Evolutionary conservation across 345 rosid species (phyloP).

Genomic region (Arabis hirsuta): DNA sequence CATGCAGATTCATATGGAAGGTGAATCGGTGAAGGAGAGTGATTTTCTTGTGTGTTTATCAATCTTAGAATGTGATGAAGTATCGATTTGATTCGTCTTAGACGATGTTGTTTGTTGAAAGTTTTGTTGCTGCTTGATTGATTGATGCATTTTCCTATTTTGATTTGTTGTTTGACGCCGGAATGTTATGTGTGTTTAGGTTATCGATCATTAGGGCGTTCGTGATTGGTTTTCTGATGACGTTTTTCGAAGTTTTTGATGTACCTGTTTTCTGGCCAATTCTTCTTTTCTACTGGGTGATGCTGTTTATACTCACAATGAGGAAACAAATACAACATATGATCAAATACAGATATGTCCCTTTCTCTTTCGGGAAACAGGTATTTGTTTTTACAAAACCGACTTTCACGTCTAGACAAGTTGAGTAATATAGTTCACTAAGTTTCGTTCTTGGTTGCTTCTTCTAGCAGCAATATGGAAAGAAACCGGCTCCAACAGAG

Average conservation of each 20-base stretch:
- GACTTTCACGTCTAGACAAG: neutral
- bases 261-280: conserved; percentile 99
- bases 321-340: conserved; percentile 88
- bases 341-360: conserved; percentile 93
- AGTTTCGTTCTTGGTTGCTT: conserved; percentile 16
- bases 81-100: neutral
- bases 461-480: conserved; percentile 61
- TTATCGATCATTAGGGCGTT: conserved; percentile 77
- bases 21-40: too few species aligned
- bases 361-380: conserved; percentile 88
- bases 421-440: conserved; percentile 18
- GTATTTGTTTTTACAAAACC: conserved; percentile 41
- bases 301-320: conserved; percentile 82
- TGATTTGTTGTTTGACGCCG: conserved; percentile 1
- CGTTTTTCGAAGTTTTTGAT: conserved; percentile 76
- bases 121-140: neutral
- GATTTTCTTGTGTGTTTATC: neutral
- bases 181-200: conserved; percentile 44
- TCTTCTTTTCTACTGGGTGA: conserved; percentile 88
- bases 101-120: conserved; percentile 12
- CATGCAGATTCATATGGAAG: too few species aligned
- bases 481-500: conserved; percentile 61
- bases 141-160: neutral
- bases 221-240: conserved; percentile 71
- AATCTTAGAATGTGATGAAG: neutral